Percentiles rank a stretch among this genome's conserved stretches.
Conservation (phyloP, 1,139 yeast species). For the Pichiaceae sp. region DNA sequence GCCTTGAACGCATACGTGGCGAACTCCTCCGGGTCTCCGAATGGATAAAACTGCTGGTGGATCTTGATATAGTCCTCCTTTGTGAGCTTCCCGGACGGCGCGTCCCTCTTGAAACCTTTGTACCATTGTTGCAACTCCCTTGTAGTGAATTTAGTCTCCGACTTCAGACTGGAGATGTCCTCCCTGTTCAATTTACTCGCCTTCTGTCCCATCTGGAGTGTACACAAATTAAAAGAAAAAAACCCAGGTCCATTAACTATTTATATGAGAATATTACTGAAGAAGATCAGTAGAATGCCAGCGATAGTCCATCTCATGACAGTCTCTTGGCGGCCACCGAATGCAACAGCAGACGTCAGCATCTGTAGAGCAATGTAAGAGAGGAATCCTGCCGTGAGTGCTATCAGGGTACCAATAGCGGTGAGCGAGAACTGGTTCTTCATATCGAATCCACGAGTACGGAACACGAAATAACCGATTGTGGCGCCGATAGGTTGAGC, state of each 20-base stretch:
- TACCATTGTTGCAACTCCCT: slow-evolving; percentile 98
- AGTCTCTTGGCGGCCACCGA: slow-evolving; percentile 52
- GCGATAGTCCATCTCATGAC: slow-evolving; percentile 29
- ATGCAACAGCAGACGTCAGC: slow-evolving; percentile 70
- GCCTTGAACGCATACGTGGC: slow-evolving; percentile 83
- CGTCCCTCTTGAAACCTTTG: slow-evolving; percentile 88
- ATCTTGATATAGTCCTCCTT: slow-evolving; percentile 86
- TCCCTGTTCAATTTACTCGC: slow-evolving; percentile 90
- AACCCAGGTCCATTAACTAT: neutral
- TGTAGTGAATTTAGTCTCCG: slow-evolving; percentile 85
- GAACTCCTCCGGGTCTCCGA: slow-evolving; percentile 93
- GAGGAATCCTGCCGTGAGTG: slow-evolving; percentile 78
- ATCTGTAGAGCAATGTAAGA: slow-evolving; percentile 75
- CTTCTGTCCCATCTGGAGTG: slow-evolving; percentile 76
- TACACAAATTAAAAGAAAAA: too few relatives aligned
- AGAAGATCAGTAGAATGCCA: slow-evolving; percentile 19
- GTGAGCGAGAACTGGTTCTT: slow-evolving; percentile 13
- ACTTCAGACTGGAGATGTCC: slow-evolving; percentile 74
- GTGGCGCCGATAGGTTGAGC: slow-evolving; percentile 90
- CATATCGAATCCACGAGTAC: slow-evolving; percentile 24
- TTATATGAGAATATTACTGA: slow-evolving; percentile 17
- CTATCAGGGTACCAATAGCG: slow-evolving; percentile 57
- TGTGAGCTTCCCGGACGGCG: slow-evolving; percentile 84
- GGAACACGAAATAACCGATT: slow-evolving; percentile 53
- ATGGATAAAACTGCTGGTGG: slow-evolving; percentile 94